These are phyloP conservation scores for Hypoxylon perforatum DNA, from an alignment of 495 filamentous ascomycete species.

Conservation along the genomic window DNA sequence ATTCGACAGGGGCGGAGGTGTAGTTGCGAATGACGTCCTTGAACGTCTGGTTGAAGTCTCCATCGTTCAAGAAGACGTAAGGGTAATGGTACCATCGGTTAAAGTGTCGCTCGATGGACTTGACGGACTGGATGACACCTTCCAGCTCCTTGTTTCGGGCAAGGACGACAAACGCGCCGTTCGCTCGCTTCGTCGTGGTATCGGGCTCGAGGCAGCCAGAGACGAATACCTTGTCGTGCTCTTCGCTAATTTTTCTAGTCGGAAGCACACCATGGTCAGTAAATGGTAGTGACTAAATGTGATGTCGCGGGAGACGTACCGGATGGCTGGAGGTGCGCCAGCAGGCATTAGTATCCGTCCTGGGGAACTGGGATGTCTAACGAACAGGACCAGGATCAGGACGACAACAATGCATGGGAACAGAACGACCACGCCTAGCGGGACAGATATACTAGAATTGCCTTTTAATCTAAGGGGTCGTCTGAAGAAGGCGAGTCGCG, in stretches of 20 bases:
- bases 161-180: slow-evolving; percentile 95
- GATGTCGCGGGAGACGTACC: slow-evolving; percentile 65
- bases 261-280: neutral
- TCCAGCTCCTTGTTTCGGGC: slow-evolving; percentile 97
- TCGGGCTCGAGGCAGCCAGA: slow-evolving; percentile 84
- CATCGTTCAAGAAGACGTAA: slow-evolving; percentile 99
- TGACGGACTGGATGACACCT: slow-evolving; percentile 94
- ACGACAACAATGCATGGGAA: slow-evolving; percentile 94
- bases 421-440: slow-evolving; percentile 89
- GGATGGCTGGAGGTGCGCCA: slow-evolving; percentile 89
- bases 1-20: slow-evolving; percentile 86
- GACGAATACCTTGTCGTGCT: slow-evolving; percentile 95
- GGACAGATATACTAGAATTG: slow-evolving; percentile 94
- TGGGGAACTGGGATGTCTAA: slow-evolving; percentile 85
- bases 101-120: slow-evolving; percentile 98
- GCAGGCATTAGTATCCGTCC: slow-evolving; percentile 88
- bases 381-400: slow-evolving; percentile 88
- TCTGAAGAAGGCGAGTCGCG: slow-evolving; percentile 82
- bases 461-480: slow-evolving; percentile 91
- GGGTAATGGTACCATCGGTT: slow-evolving; percentile 99
- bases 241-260: slow-evolving; percentile 92
- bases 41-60: slow-evolving; percentile 93
- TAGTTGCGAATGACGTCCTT: slow-evolving; percentile 89
- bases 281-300: neutral
- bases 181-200: slow-evolving; percentile 74